phyloP scores from a whole-genome alignment of 2,329 filamentous ascomycete genomes.

The Fusarium brevicatenulatum region DNA sequence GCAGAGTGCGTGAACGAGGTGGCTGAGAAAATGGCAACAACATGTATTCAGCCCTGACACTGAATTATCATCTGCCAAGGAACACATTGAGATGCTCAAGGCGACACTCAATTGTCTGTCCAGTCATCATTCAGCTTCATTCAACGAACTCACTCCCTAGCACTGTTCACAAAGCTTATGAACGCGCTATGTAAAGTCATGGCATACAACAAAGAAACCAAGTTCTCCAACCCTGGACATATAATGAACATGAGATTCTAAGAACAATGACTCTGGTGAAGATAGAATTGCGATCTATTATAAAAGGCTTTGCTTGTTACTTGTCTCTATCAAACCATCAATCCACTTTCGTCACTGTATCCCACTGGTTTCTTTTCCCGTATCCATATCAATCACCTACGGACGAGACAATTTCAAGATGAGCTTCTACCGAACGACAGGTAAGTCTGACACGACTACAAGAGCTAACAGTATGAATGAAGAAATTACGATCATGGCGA shows the following conservation, averaged over 20 bases:
- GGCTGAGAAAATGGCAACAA: background rate
- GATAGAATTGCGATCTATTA: accelerated
- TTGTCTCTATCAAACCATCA: accelerated
- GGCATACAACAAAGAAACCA: background rate
- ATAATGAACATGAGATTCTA: background rate
- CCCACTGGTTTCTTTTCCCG: background rate
- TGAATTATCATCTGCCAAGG: background rate
- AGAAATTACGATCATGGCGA: accelerated
- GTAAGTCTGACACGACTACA: background rate
- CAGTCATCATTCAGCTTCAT: background rate
- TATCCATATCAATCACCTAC: too few relatives aligned
- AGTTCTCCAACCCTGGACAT: background rate
- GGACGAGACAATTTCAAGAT: background rate
- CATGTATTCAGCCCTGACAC: accelerated
- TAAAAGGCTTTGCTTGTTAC: background rate
- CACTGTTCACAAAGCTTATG: background rate
- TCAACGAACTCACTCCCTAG: accelerated
- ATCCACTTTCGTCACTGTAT: background rate
- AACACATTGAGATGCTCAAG: background rate
- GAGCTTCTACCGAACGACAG: background rate
- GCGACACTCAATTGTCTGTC: background rate
- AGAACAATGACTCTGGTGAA: accelerated
- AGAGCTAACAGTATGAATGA: background rate
- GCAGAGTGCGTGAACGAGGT: accelerated
- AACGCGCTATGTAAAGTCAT: background rate